Conservation (phyloP, 805 yeast genomes). For the Suhomyces emberorum region DNA sequence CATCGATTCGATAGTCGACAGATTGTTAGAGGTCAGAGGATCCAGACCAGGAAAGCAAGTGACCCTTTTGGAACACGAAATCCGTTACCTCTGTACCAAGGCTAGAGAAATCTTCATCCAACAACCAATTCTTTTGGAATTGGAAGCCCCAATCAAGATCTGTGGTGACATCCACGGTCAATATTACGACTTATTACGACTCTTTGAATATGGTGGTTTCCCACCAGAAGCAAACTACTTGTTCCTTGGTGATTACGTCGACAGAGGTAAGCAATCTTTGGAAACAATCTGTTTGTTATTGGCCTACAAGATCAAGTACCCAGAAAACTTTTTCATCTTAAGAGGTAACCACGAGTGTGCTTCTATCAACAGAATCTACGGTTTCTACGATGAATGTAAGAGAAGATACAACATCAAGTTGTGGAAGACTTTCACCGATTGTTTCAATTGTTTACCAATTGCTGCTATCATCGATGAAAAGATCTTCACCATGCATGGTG, state of each 20-base stretch:
- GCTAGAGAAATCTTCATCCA: conserved; percentile 97
- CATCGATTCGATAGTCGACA: conserved; percentile 93
- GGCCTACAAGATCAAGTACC: conserved; percentile 96
- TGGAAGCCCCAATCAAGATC: conserved; percentile 95
- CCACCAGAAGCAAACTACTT: conserved; percentile 98
- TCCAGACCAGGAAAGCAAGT: conserved; percentile 98
- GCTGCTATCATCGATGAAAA: conserved; percentile 98
- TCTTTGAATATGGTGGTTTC: conserved; percentile 97
- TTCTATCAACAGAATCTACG: conserved; percentile 94
- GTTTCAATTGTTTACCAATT: conserved; percentile 96
- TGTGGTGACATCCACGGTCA: conserved; percentile 99
- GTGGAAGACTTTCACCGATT: conserved; percentile 98
- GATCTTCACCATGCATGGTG: conserved; percentile 99
- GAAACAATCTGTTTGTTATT: conserved; percentile 92
- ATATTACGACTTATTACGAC: conserved; percentile 90
- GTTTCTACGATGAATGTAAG: conserved; percentile 97
- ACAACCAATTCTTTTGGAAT: conserved; percentile 91
- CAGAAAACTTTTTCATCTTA: conserved; percentile 93
- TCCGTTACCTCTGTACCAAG: conserved; percentile 91
- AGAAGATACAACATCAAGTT: conserved; percentile 97
- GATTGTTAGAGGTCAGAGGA: conserved; percentile 95
- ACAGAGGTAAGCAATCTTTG: conserved; percentile 95
- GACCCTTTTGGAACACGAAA: conserved; percentile 88
- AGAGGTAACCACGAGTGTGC: conserved; percentile 99
- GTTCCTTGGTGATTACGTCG: conserved; percentile 96